Evolutionary conservation across 2,329 filamentous ascomycete genomes (phyloP).

Genomic region (Monosporascus sp.): DNA sequence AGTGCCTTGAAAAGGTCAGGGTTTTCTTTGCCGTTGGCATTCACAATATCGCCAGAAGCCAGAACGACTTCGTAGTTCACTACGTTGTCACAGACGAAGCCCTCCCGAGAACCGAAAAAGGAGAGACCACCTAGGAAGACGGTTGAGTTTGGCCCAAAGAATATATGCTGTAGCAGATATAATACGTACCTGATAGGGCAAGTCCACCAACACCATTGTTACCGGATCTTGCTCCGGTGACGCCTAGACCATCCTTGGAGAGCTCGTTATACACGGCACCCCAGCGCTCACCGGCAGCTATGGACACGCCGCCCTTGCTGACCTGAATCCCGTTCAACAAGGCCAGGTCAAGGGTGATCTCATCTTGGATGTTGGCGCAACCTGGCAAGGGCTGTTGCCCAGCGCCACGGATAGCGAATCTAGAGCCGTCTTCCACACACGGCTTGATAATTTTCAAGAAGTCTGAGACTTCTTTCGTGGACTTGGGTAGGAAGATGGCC

Average conservation of each 20-base stretch:
- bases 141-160: not conserved
- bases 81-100: conserved; percentile 3
- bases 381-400: not conserved
- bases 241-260: not conserved
- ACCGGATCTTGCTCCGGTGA: not conserved
- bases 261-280: conserved; percentile 3
- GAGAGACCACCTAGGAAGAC: not conserved
- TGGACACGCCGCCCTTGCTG: not conserved
- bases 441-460: not conserved
- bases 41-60: not conserved
- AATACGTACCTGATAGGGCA: not conserved
- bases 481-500: not conserved
- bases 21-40: conserved; percentile 1
- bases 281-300: conserved; percentile 6
- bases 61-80: conserved; percentile 2
- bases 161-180: not conserved
- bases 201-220: conserved; percentile 1
- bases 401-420: not conserved
- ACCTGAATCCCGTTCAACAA: not conserved
- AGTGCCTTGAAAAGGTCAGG: not conserved
- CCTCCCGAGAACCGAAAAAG: conserved; percentile 1
- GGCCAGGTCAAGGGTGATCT: not conserved
- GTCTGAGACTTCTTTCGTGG: not conserved
- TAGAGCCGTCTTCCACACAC: not conserved
- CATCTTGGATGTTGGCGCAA: not conserved